Conservation (phyloP, 2,329 filamentous ascomycete species). For the Colletotrichum musae region DNA sequence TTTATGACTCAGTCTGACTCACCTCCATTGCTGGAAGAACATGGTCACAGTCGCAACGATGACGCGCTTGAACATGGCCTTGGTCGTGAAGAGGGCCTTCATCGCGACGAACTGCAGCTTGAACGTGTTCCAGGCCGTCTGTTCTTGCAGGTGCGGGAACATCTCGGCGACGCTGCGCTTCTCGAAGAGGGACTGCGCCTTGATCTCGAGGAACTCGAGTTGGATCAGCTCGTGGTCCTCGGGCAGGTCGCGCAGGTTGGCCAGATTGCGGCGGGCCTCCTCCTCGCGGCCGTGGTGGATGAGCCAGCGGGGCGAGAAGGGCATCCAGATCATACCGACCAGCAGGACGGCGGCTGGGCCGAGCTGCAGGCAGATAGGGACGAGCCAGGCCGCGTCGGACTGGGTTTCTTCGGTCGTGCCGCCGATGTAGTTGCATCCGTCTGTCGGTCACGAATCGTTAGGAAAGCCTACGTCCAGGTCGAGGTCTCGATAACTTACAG, state of each 20-base stretch:
- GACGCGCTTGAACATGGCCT: constrained; percentile 77
- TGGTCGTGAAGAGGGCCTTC: constrained; percentile 73
- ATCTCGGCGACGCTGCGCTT: constrained; percentile 77
- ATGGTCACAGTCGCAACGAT: constrained; percentile 74
- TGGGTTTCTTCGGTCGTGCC: constrained; percentile 64
- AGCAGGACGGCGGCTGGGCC: constrained; percentile 76
- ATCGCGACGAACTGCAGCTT: constrained; percentile 80
- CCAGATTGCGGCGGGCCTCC: constrained; percentile 75
- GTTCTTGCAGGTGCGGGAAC: constrained; percentile 75
- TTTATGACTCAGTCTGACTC: constrained; percentile 59
- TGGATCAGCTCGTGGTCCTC: constrained; percentile 77
- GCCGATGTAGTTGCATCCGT: constrained; percentile 77
- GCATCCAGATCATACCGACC: constrained; percentile 83
- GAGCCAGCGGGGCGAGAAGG: constrained; percentile 83
- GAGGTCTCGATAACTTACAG: constrained; percentile 53
- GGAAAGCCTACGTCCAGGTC: constrained; percentile 17
- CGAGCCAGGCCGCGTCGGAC: constrained; percentile 79
- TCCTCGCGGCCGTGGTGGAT: constrained; percentile 78
- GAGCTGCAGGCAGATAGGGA: constrained; percentile 81
- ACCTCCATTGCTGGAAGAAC: constrained; percentile 48
- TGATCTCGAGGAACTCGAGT: constrained; percentile 87
- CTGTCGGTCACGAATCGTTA: not conserved
- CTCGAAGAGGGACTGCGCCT: constrained; percentile 83
- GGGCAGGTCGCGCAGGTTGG: constrained; percentile 73
- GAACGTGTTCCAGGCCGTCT: constrained; percentile 73